A percentile compares a stretch with the other conserved stretches of the same genome.
Conservation (phyloP, 208 protist genomes). For the Phytomonas serpens region DNA sequence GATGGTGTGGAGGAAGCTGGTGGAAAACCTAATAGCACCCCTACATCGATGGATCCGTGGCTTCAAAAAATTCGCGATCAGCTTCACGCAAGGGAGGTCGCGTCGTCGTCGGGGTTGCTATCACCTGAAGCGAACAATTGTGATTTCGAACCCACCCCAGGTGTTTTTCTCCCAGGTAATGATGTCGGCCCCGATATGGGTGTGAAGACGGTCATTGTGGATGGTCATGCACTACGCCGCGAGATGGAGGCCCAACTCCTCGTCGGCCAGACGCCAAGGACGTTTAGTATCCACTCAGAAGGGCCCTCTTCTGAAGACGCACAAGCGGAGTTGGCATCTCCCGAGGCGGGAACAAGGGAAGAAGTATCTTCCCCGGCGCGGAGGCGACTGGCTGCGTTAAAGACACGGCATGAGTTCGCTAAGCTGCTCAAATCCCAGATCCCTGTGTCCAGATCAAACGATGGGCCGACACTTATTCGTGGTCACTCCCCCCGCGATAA, state of each 20-base stretch:
- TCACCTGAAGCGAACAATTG: neutral
- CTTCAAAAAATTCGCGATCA: neutral
- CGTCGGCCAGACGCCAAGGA: constrained; percentile 26
- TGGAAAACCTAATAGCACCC: neutral
- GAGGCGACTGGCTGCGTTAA: constrained; percentile 57
- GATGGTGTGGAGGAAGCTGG: neutral
- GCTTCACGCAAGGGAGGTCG: neutral
- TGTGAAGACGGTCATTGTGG: constrained; percentile 17
- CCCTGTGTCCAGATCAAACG: constrained; percentile 9
- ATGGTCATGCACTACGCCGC: constrained; percentile 58
- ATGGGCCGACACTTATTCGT: constrained; percentile 46
- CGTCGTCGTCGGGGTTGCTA: neutral
- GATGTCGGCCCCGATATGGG: neutral
- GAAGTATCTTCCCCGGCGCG: constrained; percentile 20
- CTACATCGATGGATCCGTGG: neutral
- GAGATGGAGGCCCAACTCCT: constrained; percentile 34
- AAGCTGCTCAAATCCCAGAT: constrained; percentile 29
- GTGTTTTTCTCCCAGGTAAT: neutral
- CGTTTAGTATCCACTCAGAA: neutral
- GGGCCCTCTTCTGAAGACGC: neutral
- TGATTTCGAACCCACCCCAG: neutral
- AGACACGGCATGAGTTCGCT: constrained; percentile 60
- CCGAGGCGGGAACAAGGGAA: neutral
- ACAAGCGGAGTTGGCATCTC: neutral
- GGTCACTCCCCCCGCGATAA: constrained; percentile 45